These are phyloP conservation scores for Candida manassasensis DNA, from an alignment of 805 yeast genomes.

Conservation along the genomic window DNA sequence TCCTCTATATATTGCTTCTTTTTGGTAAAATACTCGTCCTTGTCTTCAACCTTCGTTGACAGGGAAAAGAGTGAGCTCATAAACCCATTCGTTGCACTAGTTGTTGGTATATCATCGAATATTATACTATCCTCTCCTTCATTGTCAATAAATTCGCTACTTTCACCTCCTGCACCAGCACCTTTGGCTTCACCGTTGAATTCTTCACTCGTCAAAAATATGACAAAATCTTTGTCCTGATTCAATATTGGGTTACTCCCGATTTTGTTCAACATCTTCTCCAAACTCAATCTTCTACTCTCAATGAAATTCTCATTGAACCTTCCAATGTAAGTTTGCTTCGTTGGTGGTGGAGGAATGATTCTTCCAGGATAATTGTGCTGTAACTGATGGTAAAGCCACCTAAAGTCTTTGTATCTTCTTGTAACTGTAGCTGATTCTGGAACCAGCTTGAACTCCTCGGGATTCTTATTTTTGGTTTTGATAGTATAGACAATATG, in stretches of 20 bases:
- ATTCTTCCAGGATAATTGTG: constrained; percentile 84
- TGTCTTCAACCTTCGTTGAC: constrained; percentile 64
- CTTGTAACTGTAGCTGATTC: constrained; percentile 53
- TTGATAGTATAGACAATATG: constrained; percentile 83
- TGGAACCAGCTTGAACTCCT: constrained; percentile 8
- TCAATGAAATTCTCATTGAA: constrained; percentile 89
- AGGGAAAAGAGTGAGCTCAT: constrained; percentile 70
- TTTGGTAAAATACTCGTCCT: constrained; percentile 71
- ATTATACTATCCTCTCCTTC: constrained; percentile 26
- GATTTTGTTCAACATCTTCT: constrained; percentile 78
- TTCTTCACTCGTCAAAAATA: constrained; percentile 72
- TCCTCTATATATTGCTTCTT: constrained; percentile 65
- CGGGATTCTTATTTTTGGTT: constrained; percentile 48
- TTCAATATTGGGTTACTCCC: constrained; percentile 52
- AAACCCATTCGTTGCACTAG: constrained; percentile 40
- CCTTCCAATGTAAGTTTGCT: constrained; percentile 88
- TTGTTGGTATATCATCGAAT: constrained; percentile 24
- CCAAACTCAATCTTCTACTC: constrained; percentile 76
- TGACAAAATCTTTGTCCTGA: constrained; percentile 67
- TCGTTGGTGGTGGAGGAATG: constrained; percentile 91
- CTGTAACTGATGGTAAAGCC: constrained; percentile 88
- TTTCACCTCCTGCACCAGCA: constrained; percentile 49
- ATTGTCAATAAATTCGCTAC: constrained; percentile 36
- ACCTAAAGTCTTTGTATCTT: constrained; percentile 86
- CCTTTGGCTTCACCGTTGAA: constrained; percentile 68